Conservation (phyloP, 495 filamentous ascomycete genomes). For the Aspergillus funiculosus region DNA sequence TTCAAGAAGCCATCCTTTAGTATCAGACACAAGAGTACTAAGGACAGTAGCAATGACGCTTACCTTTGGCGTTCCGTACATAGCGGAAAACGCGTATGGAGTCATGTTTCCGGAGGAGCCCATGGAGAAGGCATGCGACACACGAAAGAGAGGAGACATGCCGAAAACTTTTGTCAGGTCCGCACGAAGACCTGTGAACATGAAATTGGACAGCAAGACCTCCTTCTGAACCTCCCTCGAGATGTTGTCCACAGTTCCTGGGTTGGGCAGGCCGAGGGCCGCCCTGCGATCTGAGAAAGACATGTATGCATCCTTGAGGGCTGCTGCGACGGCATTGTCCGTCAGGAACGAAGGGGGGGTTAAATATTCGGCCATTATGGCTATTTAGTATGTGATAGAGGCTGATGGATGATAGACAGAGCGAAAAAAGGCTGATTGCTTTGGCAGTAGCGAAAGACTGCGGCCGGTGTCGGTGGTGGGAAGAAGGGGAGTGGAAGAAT, state of each 20-base stretch:
- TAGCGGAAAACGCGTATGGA: conserved; percentile 88
- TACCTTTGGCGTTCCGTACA: conserved; percentile 90
- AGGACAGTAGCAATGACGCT: conserved; percentile 28
- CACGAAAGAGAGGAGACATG: conserved; percentile 88
- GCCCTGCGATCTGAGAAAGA: conserved; percentile 81
- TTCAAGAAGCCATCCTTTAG: conserved; percentile 1
- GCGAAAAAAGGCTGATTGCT: conserved; percentile 2
- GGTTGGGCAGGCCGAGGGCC: conserved; percentile 82
- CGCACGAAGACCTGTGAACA: conserved; percentile 90
- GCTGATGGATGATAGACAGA: neutral
- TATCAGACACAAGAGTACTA: neutral
- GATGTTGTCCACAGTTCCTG: conserved; percentile 87
- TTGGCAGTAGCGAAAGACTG: conserved; percentile 10
- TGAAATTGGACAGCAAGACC: conserved; percentile 88
- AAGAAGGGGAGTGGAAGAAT: conserved; percentile 22
- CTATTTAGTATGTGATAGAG: conserved; percentile 9
- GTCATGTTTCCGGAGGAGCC: conserved; percentile 73
- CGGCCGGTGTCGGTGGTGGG: conserved; percentile 11
- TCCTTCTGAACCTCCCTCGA: conserved; percentile 89
- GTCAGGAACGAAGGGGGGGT: conserved; percentile 61
- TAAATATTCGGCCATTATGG: conserved; percentile 42
- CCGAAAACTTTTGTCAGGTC: conserved; percentile 94
- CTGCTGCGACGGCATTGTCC: conserved; percentile 63
- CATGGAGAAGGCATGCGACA: conserved; percentile 93
- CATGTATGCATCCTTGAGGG: conserved; percentile 70